Conservation (phyloP, 331 rosid species). For the Saraca asoca region DNA sequence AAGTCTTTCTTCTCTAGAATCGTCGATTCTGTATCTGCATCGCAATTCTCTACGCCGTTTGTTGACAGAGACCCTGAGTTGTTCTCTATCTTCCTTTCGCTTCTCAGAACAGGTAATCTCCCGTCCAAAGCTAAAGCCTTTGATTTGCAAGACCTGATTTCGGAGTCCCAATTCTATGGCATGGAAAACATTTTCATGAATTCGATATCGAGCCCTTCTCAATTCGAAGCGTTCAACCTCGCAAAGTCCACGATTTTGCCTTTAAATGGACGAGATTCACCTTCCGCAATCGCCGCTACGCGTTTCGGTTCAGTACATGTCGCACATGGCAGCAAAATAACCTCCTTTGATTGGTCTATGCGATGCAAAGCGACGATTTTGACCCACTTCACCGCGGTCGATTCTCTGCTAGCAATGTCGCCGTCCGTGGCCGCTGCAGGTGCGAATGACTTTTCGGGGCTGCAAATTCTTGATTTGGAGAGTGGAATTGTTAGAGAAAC, state of each 20-base stretch:
- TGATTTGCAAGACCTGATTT: conserved; percentile 74
- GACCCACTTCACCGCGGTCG: conserved; percentile 83
- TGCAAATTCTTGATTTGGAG: conserved; percentile 71
- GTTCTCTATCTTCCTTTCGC: conserved; percentile 80
- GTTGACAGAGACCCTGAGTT: conserved; percentile 88
- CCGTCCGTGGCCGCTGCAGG: conserved; percentile 74
- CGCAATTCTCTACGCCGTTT: conserved; percentile 41
- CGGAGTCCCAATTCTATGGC: conserved; percentile 77
- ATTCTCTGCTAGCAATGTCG: conserved; percentile 71
- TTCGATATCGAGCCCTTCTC: conserved; percentile 72
- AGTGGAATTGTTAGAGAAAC: conserved; percentile 55
- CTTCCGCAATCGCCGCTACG: conserved; percentile 67
- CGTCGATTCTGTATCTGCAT: conserved; percentile 33
- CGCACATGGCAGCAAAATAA: conserved; percentile 87
- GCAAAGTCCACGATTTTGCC: conserved; percentile 61
- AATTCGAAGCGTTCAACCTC: conserved; percentile 82
- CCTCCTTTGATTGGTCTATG: conserved; percentile 91
- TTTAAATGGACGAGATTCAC: conserved; percentile 75
- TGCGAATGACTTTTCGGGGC: conserved; percentile 88
- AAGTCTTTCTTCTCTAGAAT: conserved; percentile 61
- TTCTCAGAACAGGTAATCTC: conserved; percentile 85
- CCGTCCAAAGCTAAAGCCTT: conserved; percentile 77
- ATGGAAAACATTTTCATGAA: conserved; percentile 57
- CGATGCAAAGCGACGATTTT: conserved; percentile 71
- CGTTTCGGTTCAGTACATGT: conserved; percentile 71